Evolutionary conservation across 129 eudicot genomes (phyloP).

Genomic region (Artemisia argyi): DNA sequence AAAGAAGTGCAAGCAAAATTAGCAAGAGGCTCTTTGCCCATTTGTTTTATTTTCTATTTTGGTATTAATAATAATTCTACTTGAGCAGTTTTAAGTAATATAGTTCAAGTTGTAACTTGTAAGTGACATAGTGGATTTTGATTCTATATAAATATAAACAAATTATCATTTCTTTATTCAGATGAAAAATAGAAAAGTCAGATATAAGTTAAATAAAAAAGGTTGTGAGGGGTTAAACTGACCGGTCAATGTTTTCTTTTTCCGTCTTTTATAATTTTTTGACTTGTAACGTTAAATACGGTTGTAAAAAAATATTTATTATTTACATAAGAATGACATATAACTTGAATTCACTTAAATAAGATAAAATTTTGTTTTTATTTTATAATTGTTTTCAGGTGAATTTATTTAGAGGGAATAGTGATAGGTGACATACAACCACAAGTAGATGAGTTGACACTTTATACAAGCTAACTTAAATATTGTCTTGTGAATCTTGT

Average conservation of each 20-base stretch:
- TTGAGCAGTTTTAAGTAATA: conserved; percentile 20
- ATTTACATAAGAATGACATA: too few relatives aligned
- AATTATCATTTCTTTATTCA: neutral
- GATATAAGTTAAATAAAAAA: too few relatives aligned
- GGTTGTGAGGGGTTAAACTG: too few relatives aligned
- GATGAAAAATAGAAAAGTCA: too few relatives aligned
- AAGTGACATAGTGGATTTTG: conserved; percentile 24
- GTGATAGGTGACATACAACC: conserved; percentile 10
- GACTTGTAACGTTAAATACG: too few relatives aligned
- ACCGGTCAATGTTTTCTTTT: too few relatives aligned
- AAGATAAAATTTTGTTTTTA: neutral
- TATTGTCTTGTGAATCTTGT: conserved; percentile 3
- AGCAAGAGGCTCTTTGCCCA: conserved; percentile 49
- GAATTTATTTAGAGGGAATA: neutral
- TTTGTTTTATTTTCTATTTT: conserved; percentile 32
- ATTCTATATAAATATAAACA: conserved; percentile 4
- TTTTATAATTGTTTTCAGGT: neutral
- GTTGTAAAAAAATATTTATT: too few relatives aligned
- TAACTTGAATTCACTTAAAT: too few relatives aligned
- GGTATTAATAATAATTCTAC: conserved; percentile 34
- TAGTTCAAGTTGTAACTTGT: conserved; percentile 38
- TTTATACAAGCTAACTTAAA: conserved; percentile 6
- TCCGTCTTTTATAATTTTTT: too few relatives aligned
- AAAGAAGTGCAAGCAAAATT: conserved; percentile 45
- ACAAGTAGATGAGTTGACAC: neutral